phyloP scores from a whole-genome alignment of 441 rosid species.

The Gossypium trilobum region DNA sequence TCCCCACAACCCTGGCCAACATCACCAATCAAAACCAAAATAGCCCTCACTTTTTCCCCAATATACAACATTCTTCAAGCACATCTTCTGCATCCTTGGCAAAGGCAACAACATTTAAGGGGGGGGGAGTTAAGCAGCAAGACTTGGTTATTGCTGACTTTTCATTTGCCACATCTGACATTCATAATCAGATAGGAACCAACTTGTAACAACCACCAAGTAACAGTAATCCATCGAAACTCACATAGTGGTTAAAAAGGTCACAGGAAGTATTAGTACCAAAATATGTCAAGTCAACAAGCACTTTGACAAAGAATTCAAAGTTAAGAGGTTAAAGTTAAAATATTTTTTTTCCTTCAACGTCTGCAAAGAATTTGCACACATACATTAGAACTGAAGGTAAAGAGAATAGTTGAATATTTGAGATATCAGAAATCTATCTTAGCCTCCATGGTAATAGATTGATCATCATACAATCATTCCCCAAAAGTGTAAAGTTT shows the following conservation, averaged over 20 bases:
- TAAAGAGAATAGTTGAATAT: neutral
- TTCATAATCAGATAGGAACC: neutral
- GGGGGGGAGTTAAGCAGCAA: no score
- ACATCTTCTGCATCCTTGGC: neutral
- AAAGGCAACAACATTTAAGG: neutral
- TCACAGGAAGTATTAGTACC: neutral
- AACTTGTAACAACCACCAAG: neutral
- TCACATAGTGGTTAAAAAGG: neutral
- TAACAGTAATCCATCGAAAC: neutral
- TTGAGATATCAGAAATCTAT: neutral
- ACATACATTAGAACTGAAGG: neutral
- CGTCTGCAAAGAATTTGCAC: neutral
- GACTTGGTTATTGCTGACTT: neutral
- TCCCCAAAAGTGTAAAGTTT: neutral
- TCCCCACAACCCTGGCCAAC: neutral
- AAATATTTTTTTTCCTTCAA: neutral
- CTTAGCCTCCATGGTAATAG: neutral
- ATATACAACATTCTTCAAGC: neutral
- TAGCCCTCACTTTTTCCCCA: neutral
- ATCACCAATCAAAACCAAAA: neutral
- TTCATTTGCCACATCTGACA: neutral
- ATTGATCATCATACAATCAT: conserved; percentile 1
- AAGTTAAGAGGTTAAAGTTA: neutral
- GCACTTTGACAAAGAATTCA: neutral
- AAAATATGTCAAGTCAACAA: neutral